phyloP scores from a whole-genome alignment of 805 yeast genomes.

The Metschnikowia sp. region DNA sequence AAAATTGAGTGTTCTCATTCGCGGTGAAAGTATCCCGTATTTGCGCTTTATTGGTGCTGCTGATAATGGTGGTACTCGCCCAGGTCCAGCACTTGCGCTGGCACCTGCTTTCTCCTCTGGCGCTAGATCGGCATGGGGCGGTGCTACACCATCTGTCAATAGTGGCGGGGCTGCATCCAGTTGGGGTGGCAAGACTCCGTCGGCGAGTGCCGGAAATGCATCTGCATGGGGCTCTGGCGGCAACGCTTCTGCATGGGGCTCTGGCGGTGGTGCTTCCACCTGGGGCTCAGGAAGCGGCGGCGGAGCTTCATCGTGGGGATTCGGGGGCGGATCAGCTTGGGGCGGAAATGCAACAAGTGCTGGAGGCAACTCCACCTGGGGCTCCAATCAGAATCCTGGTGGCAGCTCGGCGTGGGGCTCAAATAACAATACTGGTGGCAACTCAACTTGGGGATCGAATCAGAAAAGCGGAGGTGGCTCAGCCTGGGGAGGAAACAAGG shows the following conservation, averaged over 20 bases:
- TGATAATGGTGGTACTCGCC: constrained; percentile 18
- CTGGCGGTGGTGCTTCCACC: constrained; percentile 20
- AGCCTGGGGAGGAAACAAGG: constrained; percentile 40
- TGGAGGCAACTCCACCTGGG: constrained; percentile 22
- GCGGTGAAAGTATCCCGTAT: constrained; percentile 71
- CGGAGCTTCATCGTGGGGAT: constrained; percentile 20
- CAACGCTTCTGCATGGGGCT: constrained; percentile 33
- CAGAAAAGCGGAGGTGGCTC: constrained; percentile 17
- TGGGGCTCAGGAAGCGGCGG: constrained; percentile 16
- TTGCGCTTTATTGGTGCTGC: constrained; percentile 68
- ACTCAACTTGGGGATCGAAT: constrained; percentile 35
- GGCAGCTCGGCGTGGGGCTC: constrained; percentile 25
- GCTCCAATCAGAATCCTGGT: constrained; percentile 12
- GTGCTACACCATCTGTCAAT: constrained; percentile 20
- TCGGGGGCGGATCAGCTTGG: constrained; percentile 21
- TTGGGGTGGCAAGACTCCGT: constrained; percentile 30
- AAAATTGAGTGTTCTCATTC: constrained; percentile 68
- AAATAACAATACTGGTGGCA: constrained; percentile 11
- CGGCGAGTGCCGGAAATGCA: constrained; percentile 33
- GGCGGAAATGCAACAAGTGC: constrained; percentile 8
- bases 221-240: constrained; percentile 45
- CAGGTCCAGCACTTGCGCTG: constrained; percentile 19
- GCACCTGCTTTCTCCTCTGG: constrained; percentile 39
- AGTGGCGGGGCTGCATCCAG: constrained; percentile 40
- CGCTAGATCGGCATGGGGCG: constrained; percentile 55